Base-by-base conservation (phyloP, 176 grass and related monocot genomes). In the Juncus inflexus region DNA sequence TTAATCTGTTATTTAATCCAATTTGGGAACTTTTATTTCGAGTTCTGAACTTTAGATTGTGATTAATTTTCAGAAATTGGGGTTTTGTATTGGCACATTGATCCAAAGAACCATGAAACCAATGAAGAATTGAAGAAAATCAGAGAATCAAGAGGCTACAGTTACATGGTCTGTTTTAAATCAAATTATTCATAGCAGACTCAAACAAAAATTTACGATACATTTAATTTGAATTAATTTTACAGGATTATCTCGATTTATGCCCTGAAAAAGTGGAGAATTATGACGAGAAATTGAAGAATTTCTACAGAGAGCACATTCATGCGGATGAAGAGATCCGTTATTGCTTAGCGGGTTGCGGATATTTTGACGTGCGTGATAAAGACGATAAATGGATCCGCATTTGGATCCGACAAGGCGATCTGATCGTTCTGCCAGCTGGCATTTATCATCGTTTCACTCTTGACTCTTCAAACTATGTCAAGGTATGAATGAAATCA, bases 361-460 rank as follows among this genome's bases (percentile, higher is more conserved):
- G 94, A 35, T 97, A 86, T 63, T 97, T 97, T 60, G 94, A 91
- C 47, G 67, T 91, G 54, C 88, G 75, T 4, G 80, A 80, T 77
- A 97, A 89, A 77, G 80, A 89, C 54, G 85, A 97, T 69, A 72
- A 50, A 4, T 97, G 88, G 94, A 75, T 97, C 42, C 60, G 85
- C 12, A 86, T 97, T 76, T 91, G 82, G 85, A 86, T 97, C 43
- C 88, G 83, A 72, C 84, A 79, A 15, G 94, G 94, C 9, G 87
- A 91, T 50, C 77, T 97, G 94, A 97, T 97, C 10, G 78, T 97
- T 64, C 70, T 91, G 14, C 85, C 87, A 8, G 79, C 85, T 12
- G 85, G 92, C 64, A 97, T 91, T 74, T 97, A 97, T 65, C 92
- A 91, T 60, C 82, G 87, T 3, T 97, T 97, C 71, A 91, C 83